Evolutionary conservation across 169 alveolate genomes (phyloP), one percentile per base, ranked within the genome.

Genomic region (Eimeria falciformis): DNA sequence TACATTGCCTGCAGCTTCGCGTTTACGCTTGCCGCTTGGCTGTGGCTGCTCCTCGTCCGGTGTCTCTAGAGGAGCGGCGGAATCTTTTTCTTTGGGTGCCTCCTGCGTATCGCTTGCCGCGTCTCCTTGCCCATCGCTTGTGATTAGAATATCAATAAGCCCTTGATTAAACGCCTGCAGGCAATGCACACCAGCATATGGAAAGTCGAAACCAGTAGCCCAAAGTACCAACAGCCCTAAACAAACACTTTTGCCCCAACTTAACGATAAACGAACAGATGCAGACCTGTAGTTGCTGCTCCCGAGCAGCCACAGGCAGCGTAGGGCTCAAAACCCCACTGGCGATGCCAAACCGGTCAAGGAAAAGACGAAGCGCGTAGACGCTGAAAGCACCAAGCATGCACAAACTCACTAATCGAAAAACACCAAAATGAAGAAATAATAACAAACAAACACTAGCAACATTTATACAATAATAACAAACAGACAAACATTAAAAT

Each of bases 281-380:
- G 79, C 82, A 37, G 55, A 91, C 94, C 69, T 82, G 94, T 25
- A 94, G 79, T 68, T 85, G 79, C 33, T 58, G 55, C 53, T 94
- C 91, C 9, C 96, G 93, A 17, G 91, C 71, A 25, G 84, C 87
- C n/a, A 86, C 17, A 9, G 96, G 94, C 53, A 94, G 69, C 7
- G 87, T 56, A 37, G 94, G 93, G 58, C 90, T 79, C 4, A 94
- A 77, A n/a, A 94, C 94, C 46, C 90, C 93, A 43, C 92, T 86
- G 40, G 91, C 71, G 33, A 94, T 91, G 17, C 94, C 86, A 79
- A 94, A 94, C 25, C 89, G 55, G 53, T 91, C 95, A 25, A 94
- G 91, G 75, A 94, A 92, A 17, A 94, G 71, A 37, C 79, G 78
- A 21, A 91, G 50, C 33, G 82, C 91, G 73, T 94, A 91, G 9